Evolutionary conservation across 2,329 filamentous ascomycete genomes (phyloP).

Genomic region (Bimuria novae-zelandiae): DNA sequence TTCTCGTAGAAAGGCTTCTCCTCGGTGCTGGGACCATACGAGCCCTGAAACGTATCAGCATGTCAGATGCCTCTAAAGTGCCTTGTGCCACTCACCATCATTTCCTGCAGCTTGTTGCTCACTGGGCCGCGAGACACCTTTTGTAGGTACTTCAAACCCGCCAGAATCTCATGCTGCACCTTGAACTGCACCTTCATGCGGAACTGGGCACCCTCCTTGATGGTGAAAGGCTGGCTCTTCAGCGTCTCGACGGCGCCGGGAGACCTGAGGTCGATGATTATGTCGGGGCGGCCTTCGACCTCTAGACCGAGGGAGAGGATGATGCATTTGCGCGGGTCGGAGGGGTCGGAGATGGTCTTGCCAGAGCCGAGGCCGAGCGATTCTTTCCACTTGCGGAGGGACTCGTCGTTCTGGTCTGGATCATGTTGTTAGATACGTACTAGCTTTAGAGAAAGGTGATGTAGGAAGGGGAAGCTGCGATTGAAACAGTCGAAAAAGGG

Average conservation of each 20-base stretch:
- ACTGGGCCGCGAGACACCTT: conserved; percentile 88
- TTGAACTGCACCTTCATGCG: conserved; percentile 94
- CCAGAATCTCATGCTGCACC: conserved; percentile 95
- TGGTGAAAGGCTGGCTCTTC: conserved; percentile 92
- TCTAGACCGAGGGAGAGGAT: conserved; percentile 91
- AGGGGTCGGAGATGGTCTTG: conserved; percentile 57
- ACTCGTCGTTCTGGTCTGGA: conserved; percentile 77
- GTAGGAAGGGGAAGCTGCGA: conserved; percentile 3
- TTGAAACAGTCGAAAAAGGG: neutral
- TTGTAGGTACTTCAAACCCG: conserved; percentile 94
- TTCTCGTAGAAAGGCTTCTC: conserved; percentile 86
- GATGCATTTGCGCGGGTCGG: conserved; percentile 87
- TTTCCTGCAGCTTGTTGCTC: conserved; percentile 91
- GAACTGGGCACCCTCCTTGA: conserved; percentile 94
- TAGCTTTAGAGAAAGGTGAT: neutral
- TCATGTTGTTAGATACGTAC: conserved; percentile 12
- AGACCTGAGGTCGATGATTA: conserved; percentile 82
- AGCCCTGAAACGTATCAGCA: conserved; percentile 64
- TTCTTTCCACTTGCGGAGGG: conserved; percentile 95
- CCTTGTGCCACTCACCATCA: conserved; percentile 71
- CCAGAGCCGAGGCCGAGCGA: conserved; percentile 82
- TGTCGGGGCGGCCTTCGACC: conserved; percentile 77
- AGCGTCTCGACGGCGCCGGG: conserved; percentile 75
- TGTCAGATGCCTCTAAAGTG: neutral
- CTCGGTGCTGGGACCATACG: conserved; percentile 90